phyloP scores from a whole-genome alignment of 345 rosid species.

The Brassica carinata region DNA sequence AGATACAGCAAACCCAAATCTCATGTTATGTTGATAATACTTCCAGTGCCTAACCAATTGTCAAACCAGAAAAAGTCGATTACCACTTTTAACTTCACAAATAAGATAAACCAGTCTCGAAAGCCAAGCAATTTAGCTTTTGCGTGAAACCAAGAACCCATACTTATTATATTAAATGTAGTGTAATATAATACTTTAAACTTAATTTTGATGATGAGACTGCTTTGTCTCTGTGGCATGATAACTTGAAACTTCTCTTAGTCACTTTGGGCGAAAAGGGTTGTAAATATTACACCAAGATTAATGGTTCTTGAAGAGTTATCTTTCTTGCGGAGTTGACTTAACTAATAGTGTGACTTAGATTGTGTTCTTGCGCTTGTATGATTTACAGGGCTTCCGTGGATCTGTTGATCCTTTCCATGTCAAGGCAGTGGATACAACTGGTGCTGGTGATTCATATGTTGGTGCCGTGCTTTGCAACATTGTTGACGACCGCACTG shows the following conservation, averaged over 20 bases:
- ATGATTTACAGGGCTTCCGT: slow-evolving; percentile 56
- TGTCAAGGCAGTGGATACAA: slow-evolving; percentile 80
- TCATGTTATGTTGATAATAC: too few species aligned
- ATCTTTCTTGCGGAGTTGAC: background rate
- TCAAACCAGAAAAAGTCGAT: too few species aligned
- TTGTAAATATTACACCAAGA: slow-evolving; percentile 95
- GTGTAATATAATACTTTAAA: too few species aligned
- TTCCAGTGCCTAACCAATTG: too few species aligned
- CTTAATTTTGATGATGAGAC: slow-evolving; percentile 66
- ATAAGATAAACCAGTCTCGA: too few species aligned
- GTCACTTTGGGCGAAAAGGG: slow-evolving; percentile 97
- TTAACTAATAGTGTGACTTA: background rate
- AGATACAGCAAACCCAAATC: too few species aligned
- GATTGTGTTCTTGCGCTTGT: background rate
- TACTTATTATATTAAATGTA: too few species aligned
- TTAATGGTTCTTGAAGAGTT: slow-evolving; percentile 12
- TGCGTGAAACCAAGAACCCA: too few species aligned
- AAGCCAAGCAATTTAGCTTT: too few species aligned
- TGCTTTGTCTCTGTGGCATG: slow-evolving; percentile 90
- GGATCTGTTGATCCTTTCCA: slow-evolving; percentile 82
- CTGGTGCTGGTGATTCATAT: slow-evolving; percentile 96
- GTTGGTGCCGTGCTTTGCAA: slow-evolving; percentile 85
- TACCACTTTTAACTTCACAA: too few species aligned
- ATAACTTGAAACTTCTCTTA: slow-evolving; percentile 75
- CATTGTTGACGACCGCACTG: slow-evolving; percentile 68